Evolutionary conservation across 2,329 filamentous ascomycete genomes (phyloP).

Genomic region (Pseudocercospora pini-densiflorae): DNA sequence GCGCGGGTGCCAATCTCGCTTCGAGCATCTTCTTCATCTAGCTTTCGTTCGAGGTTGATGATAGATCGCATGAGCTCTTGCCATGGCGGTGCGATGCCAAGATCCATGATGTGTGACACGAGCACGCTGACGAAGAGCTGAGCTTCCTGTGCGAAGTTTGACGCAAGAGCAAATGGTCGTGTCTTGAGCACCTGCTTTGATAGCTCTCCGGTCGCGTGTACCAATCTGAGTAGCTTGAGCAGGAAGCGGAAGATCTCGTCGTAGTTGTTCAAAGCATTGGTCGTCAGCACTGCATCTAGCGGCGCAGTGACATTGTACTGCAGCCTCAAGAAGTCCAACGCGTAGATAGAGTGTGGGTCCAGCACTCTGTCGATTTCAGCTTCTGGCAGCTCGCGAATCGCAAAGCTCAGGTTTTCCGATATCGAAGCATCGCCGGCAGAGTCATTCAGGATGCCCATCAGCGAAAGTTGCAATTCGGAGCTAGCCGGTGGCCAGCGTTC

Average conservation of each 20-base stretch:
- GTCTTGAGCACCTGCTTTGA: background rate
- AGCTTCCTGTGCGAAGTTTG: conserved; percentile 71
- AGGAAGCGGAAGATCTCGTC: conserved; percentile 83
- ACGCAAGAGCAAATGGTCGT: conserved; percentile 16
- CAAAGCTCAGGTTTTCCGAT: conserved; percentile 63
- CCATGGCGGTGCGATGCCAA: conserved; percentile 77
- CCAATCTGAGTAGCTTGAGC: conserved; percentile 76
- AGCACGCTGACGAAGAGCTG: conserved; percentile 78
- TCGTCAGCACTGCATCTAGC: conserved; percentile 74
- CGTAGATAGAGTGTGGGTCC: conserved; percentile 80
- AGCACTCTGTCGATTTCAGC: conserved; percentile 83
- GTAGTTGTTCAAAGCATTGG: conserved; percentile 73
- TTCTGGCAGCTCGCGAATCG: conserved; percentile 77
- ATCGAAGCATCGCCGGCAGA: conserved; percentile 30
- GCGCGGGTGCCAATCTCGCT: conserved; percentile 20
- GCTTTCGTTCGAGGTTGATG: conserved; percentile 62
- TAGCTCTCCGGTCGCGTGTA: conserved; percentile 55
- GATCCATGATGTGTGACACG: conserved; percentile 78
- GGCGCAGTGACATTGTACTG: conserved; percentile 79
- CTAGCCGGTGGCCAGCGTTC: conserved; percentile 83
- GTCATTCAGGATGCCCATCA: conserved; percentile 65
- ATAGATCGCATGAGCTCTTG: conserved; percentile 69
- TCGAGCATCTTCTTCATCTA: conserved; percentile 55
- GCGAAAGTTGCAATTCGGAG: conserved; percentile 84
- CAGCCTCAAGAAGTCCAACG: conserved; percentile 89